Base-by-base conservation (phyloP, 164 flowering plant species). In the Cinnamomum chago region DNA sequence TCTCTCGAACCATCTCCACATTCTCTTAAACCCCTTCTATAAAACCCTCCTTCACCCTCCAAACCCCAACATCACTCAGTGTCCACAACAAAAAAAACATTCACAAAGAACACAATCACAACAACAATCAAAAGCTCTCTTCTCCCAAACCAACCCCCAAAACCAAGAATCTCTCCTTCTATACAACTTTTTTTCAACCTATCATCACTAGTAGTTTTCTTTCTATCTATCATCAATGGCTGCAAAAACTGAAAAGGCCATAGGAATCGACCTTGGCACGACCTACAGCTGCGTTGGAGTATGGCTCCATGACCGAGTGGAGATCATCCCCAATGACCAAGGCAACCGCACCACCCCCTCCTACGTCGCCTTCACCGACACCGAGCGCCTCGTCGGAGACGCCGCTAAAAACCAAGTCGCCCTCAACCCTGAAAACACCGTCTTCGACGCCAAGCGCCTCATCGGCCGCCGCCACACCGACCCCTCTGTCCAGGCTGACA, bases 341-440 rank as follows among this genome's bases (percentile, higher is more conserved):
- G 84, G 84, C 30, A 82, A 82, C 73, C 76, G 84, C 20, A 82
- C 84, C 10, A 79, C 84, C 24, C 84, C 84, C 0, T 82, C 84
- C 23, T 82, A 82, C 68, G 84, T 82, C 9, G 84, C 82, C 17
- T 82, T 82, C 79, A 80, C 84, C 17, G 84, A 82, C 71, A 79
- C 82, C 28, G 84, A 82, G 75, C 73, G 84, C 5, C 70, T 82
- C 6, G 73, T 82, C 47, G 84, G 84, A 30, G 84, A 82, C n/a
- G 81, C 84, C 17, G 84, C 84, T 28, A 79, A 77, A 74, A 80
- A 82, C 68, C 84, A 82, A 28, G 82, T 73, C 47, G 84, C 82
- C 62, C 67, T 80, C 70, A 83, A 83, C 58, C 83, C 83, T 3
- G 23, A 66, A 20, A 83, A 81, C 80, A 83, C 85, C 1, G 85